phyloP scores from a whole-genome alignment of 805 yeast species.

The Lipomyces chichibuensis region DNA sequence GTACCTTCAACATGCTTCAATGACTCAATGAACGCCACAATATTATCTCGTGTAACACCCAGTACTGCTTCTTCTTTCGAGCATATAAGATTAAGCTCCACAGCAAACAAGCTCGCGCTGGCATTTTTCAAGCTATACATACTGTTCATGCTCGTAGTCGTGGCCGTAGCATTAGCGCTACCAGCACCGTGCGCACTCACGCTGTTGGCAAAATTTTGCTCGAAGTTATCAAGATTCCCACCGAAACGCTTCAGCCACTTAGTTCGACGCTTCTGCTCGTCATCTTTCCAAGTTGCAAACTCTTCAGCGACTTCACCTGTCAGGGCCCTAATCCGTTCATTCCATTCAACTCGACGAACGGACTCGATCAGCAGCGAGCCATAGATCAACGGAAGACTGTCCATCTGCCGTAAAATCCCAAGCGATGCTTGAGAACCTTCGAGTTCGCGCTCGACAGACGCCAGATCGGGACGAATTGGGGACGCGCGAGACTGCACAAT shows the following conservation, averaged over 20 bases:
- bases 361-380: slow-evolving; percentile 46
- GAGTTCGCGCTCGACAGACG: slow-evolving; percentile 36
- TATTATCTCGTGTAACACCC: slow-evolving; percentile 27
- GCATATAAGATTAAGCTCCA: slow-evolving; percentile 34
- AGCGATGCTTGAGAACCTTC: slow-evolving; percentile 40
- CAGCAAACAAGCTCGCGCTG: slow-evolving; percentile 30
- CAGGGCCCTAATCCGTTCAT: slow-evolving; percentile 27
- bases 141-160: slow-evolving; percentile 16
- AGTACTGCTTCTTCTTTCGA: slow-evolving; percentile 16
- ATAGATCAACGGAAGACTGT: slow-evolving; percentile 46
- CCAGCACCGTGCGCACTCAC: background rate
- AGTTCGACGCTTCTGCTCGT: slow-evolving; percentile 58
- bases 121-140: slow-evolving; percentile 28
- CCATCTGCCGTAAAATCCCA: slow-evolving; percentile 42
- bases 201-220: slow-evolving; percentile 16
- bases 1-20: slow-evolving; percentile 37
- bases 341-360: slow-evolving; percentile 43
- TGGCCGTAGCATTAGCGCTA: background rate
- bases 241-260: slow-evolving; percentile 71
- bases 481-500: slow-evolving; percentile 41
- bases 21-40: slow-evolving; percentile 36
- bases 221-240: slow-evolving; percentile 27
- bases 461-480: slow-evolving; percentile 40
- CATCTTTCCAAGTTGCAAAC: slow-evolving; percentile 58
- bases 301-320: slow-evolving; percentile 52